Percentiles rank a stretch among this genome's conserved stretches.
phyloP scores from a whole-genome alignment of 495 filamentous ascomycete genomes.

The Podospora conica region DNA sequence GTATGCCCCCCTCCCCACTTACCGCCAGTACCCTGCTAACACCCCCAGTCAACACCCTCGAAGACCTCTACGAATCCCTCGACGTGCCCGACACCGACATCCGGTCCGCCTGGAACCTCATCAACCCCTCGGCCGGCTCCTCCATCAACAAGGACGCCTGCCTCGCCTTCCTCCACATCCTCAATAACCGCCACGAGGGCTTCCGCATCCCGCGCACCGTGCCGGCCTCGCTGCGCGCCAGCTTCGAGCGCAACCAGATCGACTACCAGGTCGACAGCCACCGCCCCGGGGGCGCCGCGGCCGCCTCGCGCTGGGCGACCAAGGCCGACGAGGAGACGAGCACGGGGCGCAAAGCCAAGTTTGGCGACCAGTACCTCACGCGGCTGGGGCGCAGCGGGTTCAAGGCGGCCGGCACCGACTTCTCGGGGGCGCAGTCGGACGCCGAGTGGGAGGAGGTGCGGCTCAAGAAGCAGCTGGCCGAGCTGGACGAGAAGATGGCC shows the following conservation, averaged over 20 bases:
- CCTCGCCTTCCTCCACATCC: conserved; percentile 90
- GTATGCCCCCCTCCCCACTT: conserved; percentile 38
- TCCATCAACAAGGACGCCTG: conserved; percentile 91
- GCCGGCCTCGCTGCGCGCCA: conserved; percentile 79
- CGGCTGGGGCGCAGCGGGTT: conserved; percentile 75
- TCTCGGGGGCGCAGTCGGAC: conserved; percentile 58
- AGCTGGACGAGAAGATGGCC: conserved; percentile 78
- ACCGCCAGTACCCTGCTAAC: conserved; percentile 4
- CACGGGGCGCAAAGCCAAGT: conserved; percentile 87
- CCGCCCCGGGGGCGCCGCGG: conserved; percentile 29
- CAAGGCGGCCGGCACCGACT: conserved; percentile 77
- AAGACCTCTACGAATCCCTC: conserved; percentile 80
- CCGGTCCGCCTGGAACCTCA: conserved; percentile 90
- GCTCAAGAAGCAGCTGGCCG: conserved; percentile 81
- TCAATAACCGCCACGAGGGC: conserved; percentile 91
- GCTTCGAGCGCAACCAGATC: conserved; percentile 89
- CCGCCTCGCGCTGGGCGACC: conserved; percentile 55
- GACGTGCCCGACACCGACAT: conserved; percentile 96
- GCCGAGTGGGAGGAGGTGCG: conserved; percentile 93
- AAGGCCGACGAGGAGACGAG: conserved; percentile 64
- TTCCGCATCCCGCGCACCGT: conserved; percentile 91
- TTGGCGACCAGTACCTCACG: conserved; percentile 92
- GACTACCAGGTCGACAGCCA: conserved; percentile 83
- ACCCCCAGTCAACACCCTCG: conserved; percentile 63
- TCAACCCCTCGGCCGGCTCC: conserved; percentile 74